phyloP scores from a whole-genome alignment of 441 rosid genomes.

The Raphanus hybrid region DNA sequence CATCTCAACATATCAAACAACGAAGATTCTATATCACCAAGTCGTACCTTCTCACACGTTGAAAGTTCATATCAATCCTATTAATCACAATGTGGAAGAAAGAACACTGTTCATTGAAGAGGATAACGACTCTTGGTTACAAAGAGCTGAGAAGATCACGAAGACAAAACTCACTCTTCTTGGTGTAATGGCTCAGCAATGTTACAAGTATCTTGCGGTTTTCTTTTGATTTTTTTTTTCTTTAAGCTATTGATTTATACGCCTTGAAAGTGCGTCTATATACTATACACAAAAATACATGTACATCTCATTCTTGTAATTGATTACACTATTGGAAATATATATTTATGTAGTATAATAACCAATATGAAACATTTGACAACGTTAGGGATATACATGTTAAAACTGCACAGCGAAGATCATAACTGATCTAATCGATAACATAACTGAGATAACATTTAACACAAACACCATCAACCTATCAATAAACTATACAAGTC shows the following conservation, averaged over 20 bases:
- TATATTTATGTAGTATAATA: background rate
- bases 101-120: constrained; percentile 40
- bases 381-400: background rate
- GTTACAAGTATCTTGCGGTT: constrained; percentile 35
- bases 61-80: constrained; percentile 68
- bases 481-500: background rate
- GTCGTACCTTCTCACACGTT: constrained; percentile 79
- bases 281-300: constrained; percentile 16
- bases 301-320: constrained; percentile 13
- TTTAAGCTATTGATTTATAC: constrained; percentile 14
- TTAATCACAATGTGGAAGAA: constrained; percentile 31
- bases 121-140: constrained; percentile 41
- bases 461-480: background rate
- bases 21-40: constrained; percentile 82
- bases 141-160: constrained; percentile 4
- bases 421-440: no score
- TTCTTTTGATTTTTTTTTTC: constrained; percentile 22
- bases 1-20: constrained; percentile 71
- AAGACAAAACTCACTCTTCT: constrained; percentile 33
- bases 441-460: no score
- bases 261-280: constrained; percentile 16
- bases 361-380: background rate
- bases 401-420: no score
- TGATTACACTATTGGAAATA: background rate
- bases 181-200: constrained; percentile 38